Evolutionary conservation across 2,329 filamentous ascomycete species (phyloP).

Genomic region (Xylariaceae sp.): DNA sequence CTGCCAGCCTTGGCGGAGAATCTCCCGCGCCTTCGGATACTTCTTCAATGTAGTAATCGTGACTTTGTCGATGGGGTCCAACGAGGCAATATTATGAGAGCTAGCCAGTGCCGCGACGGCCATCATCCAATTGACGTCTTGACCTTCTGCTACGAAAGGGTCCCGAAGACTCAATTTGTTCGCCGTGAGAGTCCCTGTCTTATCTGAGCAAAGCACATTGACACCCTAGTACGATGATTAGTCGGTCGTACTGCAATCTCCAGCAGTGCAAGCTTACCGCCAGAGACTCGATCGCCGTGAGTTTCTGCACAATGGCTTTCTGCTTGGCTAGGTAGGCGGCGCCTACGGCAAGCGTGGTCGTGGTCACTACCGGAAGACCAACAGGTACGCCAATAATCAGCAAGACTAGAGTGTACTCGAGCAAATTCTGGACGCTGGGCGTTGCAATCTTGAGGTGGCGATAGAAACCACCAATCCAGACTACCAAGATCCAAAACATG

Average conservation of each 20-base stretch:
- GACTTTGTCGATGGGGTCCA: conserved; percentile 77
- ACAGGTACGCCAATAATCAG: conserved; percentile 77
- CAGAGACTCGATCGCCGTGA: conserved; percentile 73
- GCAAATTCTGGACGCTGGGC: conserved; percentile 55
- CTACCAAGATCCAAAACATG: conserved; percentile 70
- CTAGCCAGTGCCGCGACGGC: conserved; percentile 72
- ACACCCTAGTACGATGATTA: conserved; percentile 47
- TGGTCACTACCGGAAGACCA: conserved; percentile 75
- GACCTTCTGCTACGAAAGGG: conserved; percentile 70
- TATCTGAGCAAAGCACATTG: conserved; percentile 76
- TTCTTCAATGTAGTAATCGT: conserved; percentile 72
- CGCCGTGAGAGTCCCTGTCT: conserved; percentile 73
- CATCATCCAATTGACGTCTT: conserved; percentile 84
- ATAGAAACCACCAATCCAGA: conserved; percentile 79
- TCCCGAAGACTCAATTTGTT: conserved; percentile 75
- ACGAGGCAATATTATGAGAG: conserved; percentile 73
- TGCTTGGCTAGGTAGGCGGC: conserved; percentile 74
- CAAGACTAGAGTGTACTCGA: conserved; percentile 66
- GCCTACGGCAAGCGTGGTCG: conserved; percentile 72
- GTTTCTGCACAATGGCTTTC: conserved; percentile 76
- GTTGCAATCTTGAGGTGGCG: conserved; percentile 62
- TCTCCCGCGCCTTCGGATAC: conserved; percentile 74
- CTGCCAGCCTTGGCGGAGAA: conserved; percentile 69
- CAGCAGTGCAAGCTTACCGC: conserved; percentile 37
- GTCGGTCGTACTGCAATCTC: background rate